phyloP scores from a whole-genome alignment of 2,329 filamentous ascomycete genomes.

The Neopestalotiopsis sp. region DNA sequence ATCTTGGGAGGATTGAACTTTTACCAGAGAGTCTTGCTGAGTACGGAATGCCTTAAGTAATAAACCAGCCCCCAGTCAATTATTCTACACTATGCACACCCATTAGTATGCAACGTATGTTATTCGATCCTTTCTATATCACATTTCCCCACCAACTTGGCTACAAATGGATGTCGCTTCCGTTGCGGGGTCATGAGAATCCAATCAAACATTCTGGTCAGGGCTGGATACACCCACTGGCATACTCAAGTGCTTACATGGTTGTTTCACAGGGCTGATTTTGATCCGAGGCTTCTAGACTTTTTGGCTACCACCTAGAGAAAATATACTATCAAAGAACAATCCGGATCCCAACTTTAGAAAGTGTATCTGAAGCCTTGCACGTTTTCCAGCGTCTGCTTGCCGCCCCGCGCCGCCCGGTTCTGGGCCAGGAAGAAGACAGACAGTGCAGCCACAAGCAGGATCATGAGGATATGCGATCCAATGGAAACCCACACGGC shows the following conservation, averaged over 20 bases:
- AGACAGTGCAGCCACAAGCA: constrained; percentile 55
- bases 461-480: constrained; percentile 64
- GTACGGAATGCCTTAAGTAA: not conserved
- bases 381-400: constrained; percentile 53
- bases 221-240: not conserved
- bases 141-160: not conserved
- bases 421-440: constrained; percentile 59
- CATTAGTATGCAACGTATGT: not conserved
- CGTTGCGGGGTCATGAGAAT: not conserved
- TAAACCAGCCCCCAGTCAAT: not conserved
- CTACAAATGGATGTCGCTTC: not conserved
- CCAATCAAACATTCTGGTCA: not conserved
- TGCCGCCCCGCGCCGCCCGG: constrained; percentile 49
- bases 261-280: not conserved
- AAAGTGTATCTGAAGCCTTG: constrained; percentile 36
- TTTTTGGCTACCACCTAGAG: too few relatives aligned
- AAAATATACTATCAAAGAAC: not conserved
- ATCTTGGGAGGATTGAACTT: too few relatives aligned
- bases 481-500: constrained; percentile 72
- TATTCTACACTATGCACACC: not conserved
- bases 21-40: too few relatives aligned
- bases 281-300: not conserved
- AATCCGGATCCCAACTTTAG: not conserved
- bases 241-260: not conserved
- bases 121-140: not conserved